Conservation (phyloP, 768 basidiomycete genomes). For the Omphalotus guepiniiformis region DNA sequence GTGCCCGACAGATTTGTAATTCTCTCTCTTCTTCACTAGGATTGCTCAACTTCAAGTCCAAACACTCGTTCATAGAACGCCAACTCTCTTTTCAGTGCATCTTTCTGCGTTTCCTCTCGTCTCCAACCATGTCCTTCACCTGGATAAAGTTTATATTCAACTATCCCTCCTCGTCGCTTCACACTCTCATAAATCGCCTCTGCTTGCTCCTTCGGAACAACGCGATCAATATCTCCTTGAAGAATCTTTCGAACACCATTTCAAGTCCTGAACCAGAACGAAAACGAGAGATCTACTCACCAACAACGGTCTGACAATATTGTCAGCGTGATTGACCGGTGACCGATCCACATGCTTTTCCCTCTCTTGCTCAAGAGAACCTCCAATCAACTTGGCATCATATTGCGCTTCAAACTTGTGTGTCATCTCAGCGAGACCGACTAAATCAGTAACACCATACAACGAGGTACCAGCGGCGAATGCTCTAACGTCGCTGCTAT, state of each 20-base stretch:
- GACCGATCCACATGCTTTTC: conserved; percentile 52
- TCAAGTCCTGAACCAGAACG: conserved; percentile 12
- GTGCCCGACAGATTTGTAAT: no score
- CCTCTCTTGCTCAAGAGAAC: conserved; percentile 38
- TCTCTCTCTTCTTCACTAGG: no score
- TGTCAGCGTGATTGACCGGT: conserved; percentile 45
- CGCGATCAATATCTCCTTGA: conserved; percentile 37
- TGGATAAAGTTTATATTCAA: conserved; percentile 42
- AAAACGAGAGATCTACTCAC: conserved; percentile 31
- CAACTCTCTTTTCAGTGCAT: conserved; percentile 37
- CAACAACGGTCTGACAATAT: conserved; percentile 48
- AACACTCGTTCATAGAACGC: conserved; percentile 37
- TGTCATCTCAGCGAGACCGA: conserved; percentile 43
- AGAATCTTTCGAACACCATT: conserved; percentile 33
- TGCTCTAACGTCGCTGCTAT: conserved; percentile 34
- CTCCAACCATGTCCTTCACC: conserved; percentile 51
- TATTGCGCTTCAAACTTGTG: conserved; percentile 55
- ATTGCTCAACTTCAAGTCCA: no score
- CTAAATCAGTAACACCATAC: conserved; percentile 70
- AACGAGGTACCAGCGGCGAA: conserved; percentile 62
- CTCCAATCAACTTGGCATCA: conserved; percentile 47
- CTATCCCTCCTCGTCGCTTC: conserved; percentile 31
- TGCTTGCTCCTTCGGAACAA: conserved; percentile 55
- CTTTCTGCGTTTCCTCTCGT: conserved; percentile 36
- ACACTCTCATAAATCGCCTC: conserved; percentile 39